Evolutionary conservation across 768 basidiomycete species (phyloP), one percentile per base, ranked within the genome.

Genomic region (Ramaria rubella): DNA sequence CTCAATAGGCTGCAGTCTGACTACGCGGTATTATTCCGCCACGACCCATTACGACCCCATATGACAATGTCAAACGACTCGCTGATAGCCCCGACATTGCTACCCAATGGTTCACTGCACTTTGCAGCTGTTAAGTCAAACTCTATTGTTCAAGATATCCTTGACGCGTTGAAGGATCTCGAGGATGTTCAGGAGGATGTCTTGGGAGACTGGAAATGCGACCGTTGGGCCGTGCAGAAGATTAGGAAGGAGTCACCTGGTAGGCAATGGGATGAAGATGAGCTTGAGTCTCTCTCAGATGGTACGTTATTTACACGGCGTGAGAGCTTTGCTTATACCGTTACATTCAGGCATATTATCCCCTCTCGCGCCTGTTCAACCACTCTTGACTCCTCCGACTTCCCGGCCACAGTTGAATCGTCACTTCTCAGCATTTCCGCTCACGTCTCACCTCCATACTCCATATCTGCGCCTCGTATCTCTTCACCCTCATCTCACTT

Each of bases 401-500:
- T 65, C 68, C 34, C 68, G 63, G 21, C 52, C 71, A 2, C 63
- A 65, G 24, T 59, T 71, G 42, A 68, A 77, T 50, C 75, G 79
- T 24, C 80, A 81, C 59, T 90, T 88, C 70, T 86, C 86, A 14
- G 75, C 82, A 3, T 90, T 88, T 63, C 79, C 81, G 7, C 70
- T 86, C 61, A 85, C 86, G 1, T 77, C 79, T 0, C 85, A 86
- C 67, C 72, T 87, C 34, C 85, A 86, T 63, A 73, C 73, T 2
- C 84, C 90, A 9, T 69, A 76, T 3, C 67, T 92, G 38, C 85
- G 89, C 1, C 73, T 94, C 42, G 83, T 92, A 2, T 86, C 86
- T 5, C 73, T 85, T 2, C 80, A 91, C 61, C 77, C 83, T 4
- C 68, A 73, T 15, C 75, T 88, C n/a, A 74, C 75, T 0, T 42